Conservation (phyloP, 495 filamentous ascomycete species). For the Coniosporium apollinis region DNA sequence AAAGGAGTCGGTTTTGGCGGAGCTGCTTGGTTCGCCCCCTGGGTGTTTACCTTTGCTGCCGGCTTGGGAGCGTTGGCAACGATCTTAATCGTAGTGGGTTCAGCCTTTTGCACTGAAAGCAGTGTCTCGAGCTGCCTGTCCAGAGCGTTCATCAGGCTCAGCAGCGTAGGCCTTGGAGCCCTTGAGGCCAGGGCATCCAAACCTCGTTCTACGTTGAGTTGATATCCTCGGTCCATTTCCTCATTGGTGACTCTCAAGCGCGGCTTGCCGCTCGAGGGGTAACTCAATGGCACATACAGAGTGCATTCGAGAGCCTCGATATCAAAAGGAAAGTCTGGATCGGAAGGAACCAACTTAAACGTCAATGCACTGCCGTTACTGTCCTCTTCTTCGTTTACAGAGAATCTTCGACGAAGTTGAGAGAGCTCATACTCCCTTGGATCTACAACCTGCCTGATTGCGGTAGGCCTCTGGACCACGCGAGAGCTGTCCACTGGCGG, state of each 20-base stretch:
- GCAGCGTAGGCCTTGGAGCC: slow-evolving; percentile 39
- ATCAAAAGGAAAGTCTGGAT: slow-evolving; percentile 76
- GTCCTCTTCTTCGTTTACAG: slow-evolving; percentile 38
- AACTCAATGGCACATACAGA: slow-evolving; percentile 47
- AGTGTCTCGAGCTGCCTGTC: slow-evolving; percentile 61
- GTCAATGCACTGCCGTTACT: slow-evolving; percentile 37
- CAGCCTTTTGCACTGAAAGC: slow-evolving; percentile 52
- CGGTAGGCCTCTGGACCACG: slow-evolving; percentile 46
- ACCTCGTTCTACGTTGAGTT: slow-evolving; percentile 64
- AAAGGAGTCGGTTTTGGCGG: not conserved
- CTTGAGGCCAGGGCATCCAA: slow-evolving; percentile 52
- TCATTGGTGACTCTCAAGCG: slow-evolving; percentile 50
- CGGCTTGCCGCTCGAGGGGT: slow-evolving; percentile 36
- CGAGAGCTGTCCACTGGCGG: slow-evolving; percentile 24
- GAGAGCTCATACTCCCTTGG: slow-evolving; percentile 61
- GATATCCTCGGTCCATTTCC: slow-evolving; percentile 65
- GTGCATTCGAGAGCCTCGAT: slow-evolving; percentile 53
- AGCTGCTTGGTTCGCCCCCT: not conserved
- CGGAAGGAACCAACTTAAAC: slow-evolving; percentile 59
- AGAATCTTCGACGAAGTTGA: slow-evolving; percentile 58
- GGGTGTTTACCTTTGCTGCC: not conserved
- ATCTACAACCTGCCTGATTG: slow-evolving; percentile 46
- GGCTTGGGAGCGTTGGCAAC: slow-evolving; percentile 43
- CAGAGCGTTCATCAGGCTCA: slow-evolving; percentile 51
- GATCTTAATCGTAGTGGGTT: slow-evolving; percentile 66